These are phyloP conservation scores for Ophiostoma sp. DNA, from an alignment of 2,329 filamentous ascomycete species.

Conservation along the genomic window DNA sequence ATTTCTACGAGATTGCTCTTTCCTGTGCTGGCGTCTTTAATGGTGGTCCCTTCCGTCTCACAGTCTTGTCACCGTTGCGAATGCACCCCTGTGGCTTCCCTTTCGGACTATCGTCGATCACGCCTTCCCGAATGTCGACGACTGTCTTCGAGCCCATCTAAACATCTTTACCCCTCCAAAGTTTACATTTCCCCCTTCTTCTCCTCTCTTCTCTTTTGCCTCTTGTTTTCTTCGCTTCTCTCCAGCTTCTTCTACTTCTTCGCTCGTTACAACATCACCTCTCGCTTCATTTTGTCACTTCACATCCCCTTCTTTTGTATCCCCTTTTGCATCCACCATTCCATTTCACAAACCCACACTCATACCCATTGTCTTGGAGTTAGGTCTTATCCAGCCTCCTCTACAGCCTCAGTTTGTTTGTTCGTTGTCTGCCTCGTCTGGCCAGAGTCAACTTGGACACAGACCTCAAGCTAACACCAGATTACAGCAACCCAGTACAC, in stretches of 20 bases:
- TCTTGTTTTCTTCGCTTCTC: background rate
- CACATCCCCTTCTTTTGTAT: constrained; percentile 19
- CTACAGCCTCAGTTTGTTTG: background rate
- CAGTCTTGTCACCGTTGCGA: background rate
- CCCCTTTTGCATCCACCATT: constrained; percentile 25
- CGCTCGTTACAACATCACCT: constrained; percentile 30
- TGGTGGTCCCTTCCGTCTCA: constrained; percentile 11
- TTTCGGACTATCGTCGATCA: background rate
- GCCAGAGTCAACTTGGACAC: background rate
- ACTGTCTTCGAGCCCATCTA: background rate
- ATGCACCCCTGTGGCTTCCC: background rate
- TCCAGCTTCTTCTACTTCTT: constrained; percentile 28
- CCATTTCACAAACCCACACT: background rate
- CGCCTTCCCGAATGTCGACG: background rate
- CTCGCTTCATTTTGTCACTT: constrained; percentile 11
- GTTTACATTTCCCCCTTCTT: background rate
- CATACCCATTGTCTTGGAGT: constrained; percentile 7
- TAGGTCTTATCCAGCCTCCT: background rate
- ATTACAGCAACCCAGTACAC: background rate
- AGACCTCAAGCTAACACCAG: background rate
- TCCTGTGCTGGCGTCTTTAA: background rate
- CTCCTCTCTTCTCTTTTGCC: too few species aligned
- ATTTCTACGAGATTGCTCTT: background rate
- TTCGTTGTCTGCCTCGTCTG: background rate
- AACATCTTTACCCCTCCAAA: background rate